Conservation (phyloP, 2,329 filamentous ascomycete species). For the Pseudopyricularia cyperi region DNA sequence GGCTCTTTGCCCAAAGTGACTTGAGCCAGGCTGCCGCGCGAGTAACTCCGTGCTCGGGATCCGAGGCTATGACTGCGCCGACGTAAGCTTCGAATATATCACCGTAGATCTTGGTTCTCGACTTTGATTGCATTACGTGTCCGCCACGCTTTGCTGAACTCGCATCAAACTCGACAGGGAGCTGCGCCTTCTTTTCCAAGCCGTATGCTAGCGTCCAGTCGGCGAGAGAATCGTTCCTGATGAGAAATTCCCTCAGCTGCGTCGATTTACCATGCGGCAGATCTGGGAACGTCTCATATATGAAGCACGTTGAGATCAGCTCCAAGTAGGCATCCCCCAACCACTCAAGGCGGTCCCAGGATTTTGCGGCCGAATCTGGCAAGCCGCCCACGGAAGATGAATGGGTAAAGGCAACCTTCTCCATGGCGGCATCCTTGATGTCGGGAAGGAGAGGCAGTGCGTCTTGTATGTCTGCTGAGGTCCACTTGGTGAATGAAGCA, state of each 20-base stretch:
- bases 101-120: constrained; percentile 59
- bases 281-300: constrained; percentile 56
- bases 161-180: constrained; percentile 31
- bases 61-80: constrained; percentile 60
- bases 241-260: constrained; percentile 63
- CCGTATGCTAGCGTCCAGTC: constrained; percentile 58
- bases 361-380: constrained; percentile 22
- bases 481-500: constrained; percentile 31
- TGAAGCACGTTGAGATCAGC: constrained; percentile 55
- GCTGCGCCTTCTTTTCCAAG: constrained; percentile 49
- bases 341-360: constrained; percentile 79
- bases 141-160: constrained; percentile 20
- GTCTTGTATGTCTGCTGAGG: constrained; percentile 30
- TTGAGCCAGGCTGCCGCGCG: constrained; percentile 59
- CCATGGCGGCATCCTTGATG: constrained; percentile 45
- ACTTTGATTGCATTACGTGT: constrained; percentile 30
- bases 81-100: constrained; percentile 90
- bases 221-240: constrained; percentile 69
- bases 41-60: constrained; percentile 47
- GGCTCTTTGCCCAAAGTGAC: constrained; percentile 55
- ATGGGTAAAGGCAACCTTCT: constrained; percentile 56
- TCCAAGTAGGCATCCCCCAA: constrained; percentile 76
- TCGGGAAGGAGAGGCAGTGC: constrained; percentile 45
- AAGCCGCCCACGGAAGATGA: constrained; percentile 21
- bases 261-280: constrained; percentile 56